Conservation (phyloP, 2,329 filamentous ascomycete genomes). For the Colletotrichum coccodes region DNA sequence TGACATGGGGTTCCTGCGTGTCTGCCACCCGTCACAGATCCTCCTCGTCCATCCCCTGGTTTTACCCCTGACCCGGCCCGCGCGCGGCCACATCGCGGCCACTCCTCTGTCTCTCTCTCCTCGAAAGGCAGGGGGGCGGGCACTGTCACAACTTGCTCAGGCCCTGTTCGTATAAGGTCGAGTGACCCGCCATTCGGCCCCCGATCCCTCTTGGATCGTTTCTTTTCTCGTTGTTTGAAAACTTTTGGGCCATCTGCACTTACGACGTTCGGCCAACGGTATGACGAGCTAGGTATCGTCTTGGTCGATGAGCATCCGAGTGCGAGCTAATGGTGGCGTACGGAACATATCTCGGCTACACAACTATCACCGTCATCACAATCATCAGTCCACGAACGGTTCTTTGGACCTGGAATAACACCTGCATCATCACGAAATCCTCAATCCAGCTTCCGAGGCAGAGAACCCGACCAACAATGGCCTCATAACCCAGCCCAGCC, state of each 20-base stretch:
- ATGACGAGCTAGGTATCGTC: conserved; percentile 5
- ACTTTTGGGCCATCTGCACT: background rate
- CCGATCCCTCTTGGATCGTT: background rate
- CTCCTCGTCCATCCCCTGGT: background rate
- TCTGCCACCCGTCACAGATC: conserved; percentile 20
- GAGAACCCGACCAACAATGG: conserved; percentile 1
- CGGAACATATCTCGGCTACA: background rate
- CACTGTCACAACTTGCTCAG: background rate
- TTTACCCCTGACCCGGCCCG: conserved; percentile 5
- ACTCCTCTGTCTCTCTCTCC: background rate
- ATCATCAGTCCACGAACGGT: too few relatives aligned
- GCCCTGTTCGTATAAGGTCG: conserved; percentile 10
- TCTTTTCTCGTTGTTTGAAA: conserved; percentile 6
- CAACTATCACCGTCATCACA: background rate
- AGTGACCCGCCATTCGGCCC: conserved; percentile 11
- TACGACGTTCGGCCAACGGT: background rate
- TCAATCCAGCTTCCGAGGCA: background rate
- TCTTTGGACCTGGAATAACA: background rate
- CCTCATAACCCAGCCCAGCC: background rate
- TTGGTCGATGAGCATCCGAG: background rate
- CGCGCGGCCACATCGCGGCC: conserved; percentile 9
- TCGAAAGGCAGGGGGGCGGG: background rate
- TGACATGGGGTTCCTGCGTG: conserved; percentile 4
- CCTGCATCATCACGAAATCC: background rate
- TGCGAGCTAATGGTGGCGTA: conserved; percentile 11